A percentile compares a stretch with the other conserved stretches of the same genome.
These are phyloP conservation scores for Pichia cephalocereana DNA, from an alignment of 805 yeast species.

Conservation along the genomic window DNA sequence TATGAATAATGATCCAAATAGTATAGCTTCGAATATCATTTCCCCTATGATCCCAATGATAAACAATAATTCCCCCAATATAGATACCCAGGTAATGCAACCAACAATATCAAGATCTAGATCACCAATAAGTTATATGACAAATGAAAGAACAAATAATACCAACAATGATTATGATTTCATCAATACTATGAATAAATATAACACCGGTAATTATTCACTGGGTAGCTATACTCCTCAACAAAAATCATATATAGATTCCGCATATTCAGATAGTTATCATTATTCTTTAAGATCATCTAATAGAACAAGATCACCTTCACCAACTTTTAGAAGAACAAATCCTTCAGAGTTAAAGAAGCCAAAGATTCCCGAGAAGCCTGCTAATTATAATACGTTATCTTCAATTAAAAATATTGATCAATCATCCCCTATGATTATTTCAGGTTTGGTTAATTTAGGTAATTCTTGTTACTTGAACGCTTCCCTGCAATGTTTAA, in stretches of 20 bases:
- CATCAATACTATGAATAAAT: background rate
- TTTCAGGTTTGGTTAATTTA: conserved; percentile 68
- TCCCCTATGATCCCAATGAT: background rate
- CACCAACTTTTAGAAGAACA: background rate
- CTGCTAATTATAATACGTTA: background rate
- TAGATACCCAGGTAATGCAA: background rate
- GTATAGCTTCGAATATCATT: background rate
- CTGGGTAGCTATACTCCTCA: too few relatives aligned
- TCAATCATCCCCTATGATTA: conserved; percentile 18
- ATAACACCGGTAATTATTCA: background rate
- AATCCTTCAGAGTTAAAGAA: background rate
- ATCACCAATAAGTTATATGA: background rate
- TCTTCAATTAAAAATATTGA: background rate
- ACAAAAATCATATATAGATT: too few relatives aligned
- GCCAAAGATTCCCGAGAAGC: background rate
- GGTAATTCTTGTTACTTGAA: conserved; percentile 95
- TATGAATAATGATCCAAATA: conserved; percentile 5
- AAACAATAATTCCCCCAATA: background rate
- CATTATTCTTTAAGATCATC: background rate
- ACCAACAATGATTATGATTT: background rate
- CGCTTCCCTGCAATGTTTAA: conserved; percentile 76
- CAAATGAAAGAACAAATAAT: background rate
- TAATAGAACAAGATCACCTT: background rate
- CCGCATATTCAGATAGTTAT: background rate
- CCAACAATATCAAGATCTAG: background rate